Conservation (phyloP, 1,284 basidiomycete species). For the Puccinia sorghi region DNA sequence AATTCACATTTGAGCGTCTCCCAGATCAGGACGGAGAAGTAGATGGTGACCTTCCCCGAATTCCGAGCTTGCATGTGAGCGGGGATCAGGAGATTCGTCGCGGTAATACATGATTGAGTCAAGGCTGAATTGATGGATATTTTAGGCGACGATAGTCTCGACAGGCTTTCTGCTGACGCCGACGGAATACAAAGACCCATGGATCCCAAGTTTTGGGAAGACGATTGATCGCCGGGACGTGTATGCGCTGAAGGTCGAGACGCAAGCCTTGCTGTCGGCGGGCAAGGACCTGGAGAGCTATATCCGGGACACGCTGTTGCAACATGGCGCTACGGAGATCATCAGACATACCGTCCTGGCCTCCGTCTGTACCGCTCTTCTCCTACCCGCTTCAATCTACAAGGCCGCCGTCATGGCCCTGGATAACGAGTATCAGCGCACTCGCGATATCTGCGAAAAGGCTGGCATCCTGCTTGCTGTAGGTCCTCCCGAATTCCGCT, state of each 20-base stretch:
- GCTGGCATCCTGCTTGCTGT: conserved; percentile 43
- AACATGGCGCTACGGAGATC: conserved; percentile 41
- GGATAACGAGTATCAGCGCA: conserved; percentile 47
- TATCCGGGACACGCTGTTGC: conserved; percentile 27
- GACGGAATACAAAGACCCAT: conserved; percentile 47
- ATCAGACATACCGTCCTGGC: conserved; percentile 40
- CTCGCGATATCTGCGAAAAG: conserved; percentile 47
- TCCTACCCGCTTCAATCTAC: conserved; percentile 42
- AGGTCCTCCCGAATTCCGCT: not conserved
- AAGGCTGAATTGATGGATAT: not conserved
- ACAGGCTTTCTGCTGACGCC: conserved; percentile 40
- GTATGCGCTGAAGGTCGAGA: conserved; percentile 46
- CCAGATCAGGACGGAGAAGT: conserved; percentile 55
- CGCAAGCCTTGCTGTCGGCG: conserved; percentile 18
- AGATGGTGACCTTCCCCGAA: conserved; percentile 24
- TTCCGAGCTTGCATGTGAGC: conserved; percentile 49
- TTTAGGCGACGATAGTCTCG: conserved; percentile 45
- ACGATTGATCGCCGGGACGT: conserved; percentile 39
- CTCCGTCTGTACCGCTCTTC: conserved; percentile 31
- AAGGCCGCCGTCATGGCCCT: conserved; percentile 40
- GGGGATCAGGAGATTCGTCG: not conserved
- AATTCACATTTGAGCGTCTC: conserved; percentile 61
- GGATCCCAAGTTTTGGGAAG: conserved; percentile 30
- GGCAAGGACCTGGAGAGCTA: conserved; percentile 42
- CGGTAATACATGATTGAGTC: not conserved